Evolutionary conservation across 1,139 yeast species (phyloP).

Genomic region (Pneumocystis oryctolagi): DNA sequence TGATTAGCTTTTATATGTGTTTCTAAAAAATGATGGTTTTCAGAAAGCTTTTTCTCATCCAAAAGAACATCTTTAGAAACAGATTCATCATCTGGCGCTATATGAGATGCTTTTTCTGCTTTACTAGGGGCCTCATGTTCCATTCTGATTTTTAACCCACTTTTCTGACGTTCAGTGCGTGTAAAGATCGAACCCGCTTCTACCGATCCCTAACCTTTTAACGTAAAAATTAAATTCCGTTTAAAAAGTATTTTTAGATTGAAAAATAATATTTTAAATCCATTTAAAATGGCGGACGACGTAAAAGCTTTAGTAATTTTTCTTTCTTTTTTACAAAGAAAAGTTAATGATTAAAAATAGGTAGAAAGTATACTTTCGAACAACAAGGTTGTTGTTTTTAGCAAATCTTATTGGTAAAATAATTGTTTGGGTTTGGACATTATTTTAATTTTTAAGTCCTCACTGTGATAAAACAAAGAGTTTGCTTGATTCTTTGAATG

Average conservation of each 20-base stretch:
- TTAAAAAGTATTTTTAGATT: too few species aligned
- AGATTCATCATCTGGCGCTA: neutral
- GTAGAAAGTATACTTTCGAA: slow-evolving; percentile 1
- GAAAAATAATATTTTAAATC: neutral
- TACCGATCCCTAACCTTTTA: too few species aligned
- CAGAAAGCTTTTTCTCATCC: neutral
- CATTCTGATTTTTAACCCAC: neutral
- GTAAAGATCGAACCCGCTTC: neutral
- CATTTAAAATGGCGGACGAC: neutral
- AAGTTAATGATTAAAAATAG: neutral
- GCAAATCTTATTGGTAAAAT: slow-evolving; percentile 3
- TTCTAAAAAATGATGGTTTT: neutral
- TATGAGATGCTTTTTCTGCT: neutral
- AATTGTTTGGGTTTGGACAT: neutral
- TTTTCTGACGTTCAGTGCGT: neutral
- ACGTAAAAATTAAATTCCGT: too few species aligned
- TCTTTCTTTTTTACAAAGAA: neutral
- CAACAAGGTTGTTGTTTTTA: slow-evolving; percentile 3
- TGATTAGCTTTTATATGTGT: neutral
- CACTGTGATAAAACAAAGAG: slow-evolving; percentile 53
- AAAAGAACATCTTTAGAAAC: neutral
- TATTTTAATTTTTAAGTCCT: slow-evolving; percentile 32
- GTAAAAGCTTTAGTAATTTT: neutral
- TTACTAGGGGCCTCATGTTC: neutral
- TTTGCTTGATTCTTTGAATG: slow-evolving; percentile 36